These are phyloP conservation scores for Pleurotus eryngii DNA, from an alignment of 768 basidiomycete genomes.

Conservation along the genomic window DNA sequence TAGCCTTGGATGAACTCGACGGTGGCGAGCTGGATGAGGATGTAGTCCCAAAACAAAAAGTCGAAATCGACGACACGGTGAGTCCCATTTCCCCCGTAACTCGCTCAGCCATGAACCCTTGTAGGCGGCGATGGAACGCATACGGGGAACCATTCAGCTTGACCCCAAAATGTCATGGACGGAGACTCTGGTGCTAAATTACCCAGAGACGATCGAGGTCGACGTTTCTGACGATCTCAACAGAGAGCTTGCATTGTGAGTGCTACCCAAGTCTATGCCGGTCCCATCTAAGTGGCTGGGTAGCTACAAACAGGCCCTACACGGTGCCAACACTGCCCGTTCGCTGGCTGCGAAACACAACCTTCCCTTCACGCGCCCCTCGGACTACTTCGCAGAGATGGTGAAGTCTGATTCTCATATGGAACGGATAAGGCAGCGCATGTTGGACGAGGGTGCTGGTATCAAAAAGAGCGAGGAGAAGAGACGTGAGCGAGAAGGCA, in stretches of 20 bases:
- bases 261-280: constrained; percentile 12
- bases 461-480: constrained; percentile 94
- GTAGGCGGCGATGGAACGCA: constrained; percentile 76
- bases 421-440: constrained; percentile 89
- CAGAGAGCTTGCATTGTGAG: constrained; percentile 94
- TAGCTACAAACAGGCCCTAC: constrained; percentile 95
- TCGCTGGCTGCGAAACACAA: constrained; percentile 74
- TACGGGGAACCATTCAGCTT: constrained; percentile 72
- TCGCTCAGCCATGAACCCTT: background rate
- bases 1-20: constrained; percentile 70
- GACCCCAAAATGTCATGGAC: constrained; percentile 80
- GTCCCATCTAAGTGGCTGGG: background rate
- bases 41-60: constrained; percentile 74
- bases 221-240: constrained; percentile 88
- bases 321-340: constrained; percentile 74
- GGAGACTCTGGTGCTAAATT: constrained; percentile 72
- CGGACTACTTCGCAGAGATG: constrained; percentile 98
- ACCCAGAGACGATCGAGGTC: constrained; percentile 68
- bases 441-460: constrained; percentile 82
- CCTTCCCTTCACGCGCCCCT: constrained; percentile 85
- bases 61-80: constrained; percentile 80
- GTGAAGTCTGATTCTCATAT: constrained; percentile 96
- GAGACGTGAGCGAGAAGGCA: constrained; percentile 86
- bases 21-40: constrained; percentile 67
- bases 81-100: constrained; percentile 18